phyloP scores from a whole-genome alignment of 1,284 basidiomycete species.

The Tilletiopsis washingtonensis region DNA sequence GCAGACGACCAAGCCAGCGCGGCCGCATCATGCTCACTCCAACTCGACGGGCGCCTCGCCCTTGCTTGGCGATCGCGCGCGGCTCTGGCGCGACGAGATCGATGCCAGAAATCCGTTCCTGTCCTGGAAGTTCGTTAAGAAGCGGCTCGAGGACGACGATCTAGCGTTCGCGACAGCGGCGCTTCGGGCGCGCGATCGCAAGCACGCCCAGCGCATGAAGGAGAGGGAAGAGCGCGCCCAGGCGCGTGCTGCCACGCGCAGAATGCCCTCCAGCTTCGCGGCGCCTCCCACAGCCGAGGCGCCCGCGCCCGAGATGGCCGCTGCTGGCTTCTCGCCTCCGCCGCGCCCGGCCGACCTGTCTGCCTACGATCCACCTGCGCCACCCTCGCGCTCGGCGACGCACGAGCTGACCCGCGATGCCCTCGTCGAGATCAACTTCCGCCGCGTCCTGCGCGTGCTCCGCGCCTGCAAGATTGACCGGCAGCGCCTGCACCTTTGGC shows the following conservation, averaged over 20 bases:
- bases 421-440: conserved; percentile 39
- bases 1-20: conserved; percentile 12
- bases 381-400: not conserved
- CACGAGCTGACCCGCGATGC: conserved; percentile 32
- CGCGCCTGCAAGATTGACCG: conserved; percentile 37
- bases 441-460: conserved; percentile 26
- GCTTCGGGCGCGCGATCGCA: conserved; percentile 28
- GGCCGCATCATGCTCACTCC: not conserved
- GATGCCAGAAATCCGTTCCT: conserved; percentile 42
- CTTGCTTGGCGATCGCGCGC: not conserved
- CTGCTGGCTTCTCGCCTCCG: no score
- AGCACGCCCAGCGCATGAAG: not conserved
- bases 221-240: not conserved
- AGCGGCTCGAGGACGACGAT: conserved; percentile 29
- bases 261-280: not conserved
- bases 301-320: not conserved
- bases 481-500: conserved; percentile 38
- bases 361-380: no score
- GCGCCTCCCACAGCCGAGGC: no score
- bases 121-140: conserved; percentile 33
- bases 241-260: no score
- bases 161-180: conserved; percentile 24
- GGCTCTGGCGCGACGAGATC: conserved; percentile 21
- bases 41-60: not conserved
- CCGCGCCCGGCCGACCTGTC: no score